A percentile compares a stretch with the other conserved stretches of the same genome.
These are phyloP conservation scores for Chlorella sp. DNA, from an alignment of 139 green algal species.

Conservation along the genomic window DNA sequence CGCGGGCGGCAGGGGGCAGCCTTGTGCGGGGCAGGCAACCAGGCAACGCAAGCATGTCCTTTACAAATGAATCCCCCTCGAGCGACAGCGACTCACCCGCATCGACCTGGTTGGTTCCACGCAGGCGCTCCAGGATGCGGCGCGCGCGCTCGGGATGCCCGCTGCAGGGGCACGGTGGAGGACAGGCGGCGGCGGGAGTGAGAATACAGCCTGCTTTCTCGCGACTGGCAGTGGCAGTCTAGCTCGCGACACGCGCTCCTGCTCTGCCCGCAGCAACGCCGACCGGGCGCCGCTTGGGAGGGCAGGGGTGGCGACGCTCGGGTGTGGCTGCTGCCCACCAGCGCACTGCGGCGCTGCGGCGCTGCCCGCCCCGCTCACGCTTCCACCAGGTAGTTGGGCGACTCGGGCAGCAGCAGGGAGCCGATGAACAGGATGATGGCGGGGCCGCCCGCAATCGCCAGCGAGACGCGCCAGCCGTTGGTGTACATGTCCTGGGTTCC, in stretches of 20 bases:
- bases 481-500: not conserved
- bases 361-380: not conserved
- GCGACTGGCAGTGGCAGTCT: too few relatives aligned
- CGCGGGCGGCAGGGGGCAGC: too few relatives aligned
- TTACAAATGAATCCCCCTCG: too few relatives aligned
- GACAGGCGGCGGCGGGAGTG: too few relatives aligned
- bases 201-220: not conserved
- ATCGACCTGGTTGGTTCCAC: conserved; percentile 2
- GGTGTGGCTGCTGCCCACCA: not conserved
- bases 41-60: too few relatives aligned
- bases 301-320: not conserved
- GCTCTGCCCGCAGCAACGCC: not conserved
- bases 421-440: conserved; percentile 9
- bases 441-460: not conserved
- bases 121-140: not conserved
- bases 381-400: conserved; percentile 13
- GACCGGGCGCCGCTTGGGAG: not conserved
- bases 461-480: conserved; percentile 14
- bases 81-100: not conserved
- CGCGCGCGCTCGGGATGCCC: not conserved
- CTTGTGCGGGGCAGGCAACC: too few relatives aligned
- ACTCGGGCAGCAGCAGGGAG: conserved; percentile 14
- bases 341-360: not conserved
- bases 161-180: not conserved
- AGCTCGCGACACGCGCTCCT: not conserved